phyloP scores from a whole-genome alignment of 257 asterid species.

The Fraxinus americana region DNA sequence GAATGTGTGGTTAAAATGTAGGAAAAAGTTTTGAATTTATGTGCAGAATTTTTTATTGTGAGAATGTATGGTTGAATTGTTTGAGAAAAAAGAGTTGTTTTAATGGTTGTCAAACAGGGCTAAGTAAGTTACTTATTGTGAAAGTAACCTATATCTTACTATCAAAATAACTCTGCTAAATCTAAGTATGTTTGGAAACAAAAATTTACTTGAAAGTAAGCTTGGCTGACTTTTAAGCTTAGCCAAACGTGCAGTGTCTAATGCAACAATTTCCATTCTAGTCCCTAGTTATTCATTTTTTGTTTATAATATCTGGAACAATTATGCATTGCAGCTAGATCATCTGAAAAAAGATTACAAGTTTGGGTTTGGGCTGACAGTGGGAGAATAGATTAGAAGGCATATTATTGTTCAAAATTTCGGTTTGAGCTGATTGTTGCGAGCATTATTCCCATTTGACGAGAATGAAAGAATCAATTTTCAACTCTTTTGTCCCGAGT shows the following conservation, averaged over 20 bases:
- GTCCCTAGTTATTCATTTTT: not conserved
- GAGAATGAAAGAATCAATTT: not conserved
- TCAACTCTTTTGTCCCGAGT: not conserved
- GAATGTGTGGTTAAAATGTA: no score
- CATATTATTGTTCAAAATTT: not conserved
- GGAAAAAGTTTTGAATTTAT: no score
- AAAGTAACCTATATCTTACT: no score
- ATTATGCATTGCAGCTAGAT: conserved; percentile 58
- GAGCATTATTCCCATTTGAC: not conserved
- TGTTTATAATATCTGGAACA: not conserved
- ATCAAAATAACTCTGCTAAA: no score
- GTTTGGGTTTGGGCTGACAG: conserved; percentile 80
- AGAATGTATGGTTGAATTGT: no score
- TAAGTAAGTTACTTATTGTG: no score
- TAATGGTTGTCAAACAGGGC: no score
- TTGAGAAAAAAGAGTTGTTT: no score
- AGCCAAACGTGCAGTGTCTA: not conserved
- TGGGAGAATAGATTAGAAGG: conserved; percentile 55
- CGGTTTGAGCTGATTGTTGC: not conserved
- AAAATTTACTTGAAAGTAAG: no score
- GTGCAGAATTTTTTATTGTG: no score
- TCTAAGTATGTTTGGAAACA: no score
- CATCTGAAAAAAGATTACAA: conserved; percentile 83
- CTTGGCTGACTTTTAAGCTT: no score
- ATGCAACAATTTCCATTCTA: not conserved